These are phyloP conservation scores for Bjerkandera adusta DNA, from an alignment of 1,284 basidiomycete genomes.

Conservation along the genomic window DNA sequence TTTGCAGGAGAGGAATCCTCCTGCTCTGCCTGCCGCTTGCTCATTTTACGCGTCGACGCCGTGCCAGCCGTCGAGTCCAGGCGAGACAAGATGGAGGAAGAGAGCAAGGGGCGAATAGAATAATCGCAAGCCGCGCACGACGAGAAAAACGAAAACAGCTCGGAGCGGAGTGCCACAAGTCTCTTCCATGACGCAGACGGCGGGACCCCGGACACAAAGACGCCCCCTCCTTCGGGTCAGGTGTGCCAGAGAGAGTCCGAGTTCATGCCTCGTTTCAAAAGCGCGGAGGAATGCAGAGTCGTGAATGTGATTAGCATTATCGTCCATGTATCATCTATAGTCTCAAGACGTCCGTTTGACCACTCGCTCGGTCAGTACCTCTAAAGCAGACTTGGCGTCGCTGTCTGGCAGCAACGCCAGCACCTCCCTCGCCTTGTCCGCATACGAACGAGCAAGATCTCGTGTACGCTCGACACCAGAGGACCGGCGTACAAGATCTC, in stretches of 20 bases:
- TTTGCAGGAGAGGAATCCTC: neutral
- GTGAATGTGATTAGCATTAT: slow-evolving; percentile 15
- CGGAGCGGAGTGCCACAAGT: slow-evolving; percentile 4
- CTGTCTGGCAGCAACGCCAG: slow-evolving; percentile 79
- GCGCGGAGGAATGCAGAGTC: slow-evolving; percentile 4
- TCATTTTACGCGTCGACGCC: slow-evolving; percentile 8
- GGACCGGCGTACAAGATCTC: slow-evolving; percentile 71
- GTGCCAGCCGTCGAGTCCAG: no score
- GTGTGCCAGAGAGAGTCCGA: neutral
- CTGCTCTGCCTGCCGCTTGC: slow-evolving; percentile 5
- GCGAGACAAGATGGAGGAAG: neutral
- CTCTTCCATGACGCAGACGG: neutral
- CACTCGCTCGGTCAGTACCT: slow-evolving; percentile 61
- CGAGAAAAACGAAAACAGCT: neutral
- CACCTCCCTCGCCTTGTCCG: slow-evolving; percentile 72
- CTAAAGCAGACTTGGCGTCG: slow-evolving; percentile 75
- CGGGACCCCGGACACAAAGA: slow-evolving; percentile 9
- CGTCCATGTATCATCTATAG: slow-evolving; percentile 15
- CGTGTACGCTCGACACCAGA: slow-evolving; percentile 81
- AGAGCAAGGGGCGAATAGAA: neutral
- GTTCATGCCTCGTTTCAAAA: neutral
- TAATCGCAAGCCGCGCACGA: neutral
- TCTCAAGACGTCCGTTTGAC: slow-evolving; percentile 53
- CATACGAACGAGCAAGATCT: slow-evolving; percentile 77
- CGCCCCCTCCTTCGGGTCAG: neutral